These are phyloP conservation scores for Aristolochia contorta DNA, from an alignment of 164 flowering plant genomes.

Conservation along the genomic window DNA sequence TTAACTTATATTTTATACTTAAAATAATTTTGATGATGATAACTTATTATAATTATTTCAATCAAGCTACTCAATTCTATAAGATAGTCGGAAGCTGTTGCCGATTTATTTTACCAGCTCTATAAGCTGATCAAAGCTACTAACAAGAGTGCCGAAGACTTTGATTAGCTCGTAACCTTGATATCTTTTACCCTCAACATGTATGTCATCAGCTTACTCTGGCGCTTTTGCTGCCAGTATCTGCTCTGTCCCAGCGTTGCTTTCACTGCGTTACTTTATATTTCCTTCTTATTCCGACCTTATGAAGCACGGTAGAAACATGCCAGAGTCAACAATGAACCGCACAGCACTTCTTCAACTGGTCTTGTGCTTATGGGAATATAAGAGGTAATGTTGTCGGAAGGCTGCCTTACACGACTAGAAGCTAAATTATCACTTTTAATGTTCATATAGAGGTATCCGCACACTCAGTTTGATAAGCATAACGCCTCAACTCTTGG, in stretches of 20 bases:
- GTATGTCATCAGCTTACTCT: conserved; percentile 11
- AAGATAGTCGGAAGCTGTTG: no score
- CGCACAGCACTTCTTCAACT: no score
- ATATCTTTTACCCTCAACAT: conserved; percentile 22
- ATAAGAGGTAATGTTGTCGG: not conserved
- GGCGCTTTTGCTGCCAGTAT: conserved; percentile 18
- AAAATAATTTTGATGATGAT: no score
- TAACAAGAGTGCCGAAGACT: conserved; percentile 30
- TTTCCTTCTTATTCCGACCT: not conserved
- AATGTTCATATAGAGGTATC: no score
- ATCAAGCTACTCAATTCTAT: not conserved
- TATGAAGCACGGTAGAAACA: not conserved
- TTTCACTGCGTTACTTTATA: not conserved
- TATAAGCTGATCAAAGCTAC: conserved; percentile 27
- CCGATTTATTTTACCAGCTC: conserved; percentile 8
- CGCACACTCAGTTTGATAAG: no score
- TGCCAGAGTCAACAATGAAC: not conserved
- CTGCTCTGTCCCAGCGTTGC: conserved; percentile 10
- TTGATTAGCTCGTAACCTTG: conserved; percentile 50
- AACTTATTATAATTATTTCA: no score
- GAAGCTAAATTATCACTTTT: no score
- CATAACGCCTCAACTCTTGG: no score
- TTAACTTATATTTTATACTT: no score
- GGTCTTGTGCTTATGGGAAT: no score
- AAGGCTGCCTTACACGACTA: no score